Conservation (phyloP, 2,329 filamentous ascomycete species). For the Claviceps sp. region DNA sequence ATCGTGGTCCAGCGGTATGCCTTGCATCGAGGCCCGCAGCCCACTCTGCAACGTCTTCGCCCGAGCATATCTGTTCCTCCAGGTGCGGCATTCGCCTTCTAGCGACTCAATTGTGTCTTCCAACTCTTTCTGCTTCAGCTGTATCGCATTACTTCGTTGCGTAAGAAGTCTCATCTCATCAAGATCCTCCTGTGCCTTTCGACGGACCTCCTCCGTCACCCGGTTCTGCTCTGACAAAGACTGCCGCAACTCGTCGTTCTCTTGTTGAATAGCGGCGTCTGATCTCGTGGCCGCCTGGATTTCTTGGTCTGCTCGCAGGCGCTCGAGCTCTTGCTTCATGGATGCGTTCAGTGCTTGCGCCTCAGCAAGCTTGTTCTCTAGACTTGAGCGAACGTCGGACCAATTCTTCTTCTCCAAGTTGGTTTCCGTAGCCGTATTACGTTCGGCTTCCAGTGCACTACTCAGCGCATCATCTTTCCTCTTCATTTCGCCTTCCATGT, state of each 20-base stretch:
- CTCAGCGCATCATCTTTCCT: slow-evolving; percentile 60
- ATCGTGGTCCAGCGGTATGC: slow-evolving; percentile 55
- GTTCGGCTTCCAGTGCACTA: slow-evolving; percentile 44
- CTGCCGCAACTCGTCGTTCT: slow-evolving; percentile 55
- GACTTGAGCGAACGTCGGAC: slow-evolving; percentile 47
- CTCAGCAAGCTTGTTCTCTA: slow-evolving; percentile 63
- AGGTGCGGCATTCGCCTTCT: slow-evolving; percentile 73
- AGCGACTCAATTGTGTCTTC: slow-evolving; percentile 61
- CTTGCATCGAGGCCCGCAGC: slow-evolving; percentile 68
- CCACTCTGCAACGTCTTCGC: slow-evolving; percentile 77
- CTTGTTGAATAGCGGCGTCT: slow-evolving; percentile 45
- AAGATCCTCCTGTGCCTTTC: slow-evolving; percentile 70
- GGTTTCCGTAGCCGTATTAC: slow-evolving; percentile 34
- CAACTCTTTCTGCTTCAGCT: slow-evolving; percentile 71
- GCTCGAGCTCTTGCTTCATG: slow-evolving; percentile 66
- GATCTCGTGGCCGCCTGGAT: slow-evolving; percentile 15
- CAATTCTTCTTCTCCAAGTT: slow-evolving; percentile 58
- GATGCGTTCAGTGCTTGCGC: slow-evolving; percentile 68
- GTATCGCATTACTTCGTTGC: slow-evolving; percentile 61
- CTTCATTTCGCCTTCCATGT: slow-evolving; percentile 55
- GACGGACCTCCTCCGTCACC: slow-evolving; percentile 74
- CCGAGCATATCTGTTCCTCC: slow-evolving; percentile 80
- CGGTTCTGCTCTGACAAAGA: slow-evolving; percentile 62
- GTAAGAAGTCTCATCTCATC: slow-evolving; percentile 82
- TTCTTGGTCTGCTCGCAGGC: slow-evolving; percentile 43